These are phyloP conservation scores for Ophiosphaerella narmari DNA, from an alignment of 2,329 filamentous ascomycete genomes.

Conservation along the genomic window DNA sequence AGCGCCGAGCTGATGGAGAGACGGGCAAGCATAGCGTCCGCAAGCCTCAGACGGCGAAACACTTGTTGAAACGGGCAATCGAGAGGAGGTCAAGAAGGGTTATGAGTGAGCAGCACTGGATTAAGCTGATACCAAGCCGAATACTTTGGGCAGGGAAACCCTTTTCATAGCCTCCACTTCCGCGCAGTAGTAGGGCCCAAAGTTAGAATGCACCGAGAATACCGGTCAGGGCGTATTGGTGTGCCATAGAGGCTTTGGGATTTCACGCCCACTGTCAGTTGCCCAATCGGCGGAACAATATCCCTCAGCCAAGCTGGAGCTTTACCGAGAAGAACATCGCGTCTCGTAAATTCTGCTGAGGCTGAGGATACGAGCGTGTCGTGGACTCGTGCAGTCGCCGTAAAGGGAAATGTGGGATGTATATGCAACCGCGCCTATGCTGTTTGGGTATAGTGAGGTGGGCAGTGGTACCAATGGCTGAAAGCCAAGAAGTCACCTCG, in stretches of 20 bases:
- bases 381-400: slow-evolving; percentile 20
- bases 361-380: slow-evolving; percentile 21
- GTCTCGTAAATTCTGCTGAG: slow-evolving; percentile 17
- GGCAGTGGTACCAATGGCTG: slow-evolving; percentile 9
- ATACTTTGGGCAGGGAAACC: background rate
- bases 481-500: slow-evolving; percentile 6
- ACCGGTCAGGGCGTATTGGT: slow-evolving; percentile 16
- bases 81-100: background rate
- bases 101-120: background rate
- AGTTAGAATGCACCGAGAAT: slow-evolving; percentile 2
- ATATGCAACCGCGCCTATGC: slow-evolving; percentile 18
- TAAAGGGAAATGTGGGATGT: slow-evolving; percentile 21
- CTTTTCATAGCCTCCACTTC: slow-evolving; percentile 11
- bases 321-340: slow-evolving; percentile 12
- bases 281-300: slow-evolving; percentile 14
- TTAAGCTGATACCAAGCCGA: background rate
- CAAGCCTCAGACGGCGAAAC: background rate
- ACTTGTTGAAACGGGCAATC: background rate
- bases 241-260: slow-evolving; percentile 7
- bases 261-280: background rate
- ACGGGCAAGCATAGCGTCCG: slow-evolving; percentile 11
- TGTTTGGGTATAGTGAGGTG: slow-evolving; percentile 13
- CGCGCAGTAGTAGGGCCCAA: slow-evolving; percentile 2
- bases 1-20: slow-evolving; percentile 16
- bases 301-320: slow-evolving; percentile 12